These are phyloP conservation scores for Neopestalotiopsis clavispora DNA, from an alignment of 2,329 filamentous ascomycete species.

Conservation along the genomic window DNA sequence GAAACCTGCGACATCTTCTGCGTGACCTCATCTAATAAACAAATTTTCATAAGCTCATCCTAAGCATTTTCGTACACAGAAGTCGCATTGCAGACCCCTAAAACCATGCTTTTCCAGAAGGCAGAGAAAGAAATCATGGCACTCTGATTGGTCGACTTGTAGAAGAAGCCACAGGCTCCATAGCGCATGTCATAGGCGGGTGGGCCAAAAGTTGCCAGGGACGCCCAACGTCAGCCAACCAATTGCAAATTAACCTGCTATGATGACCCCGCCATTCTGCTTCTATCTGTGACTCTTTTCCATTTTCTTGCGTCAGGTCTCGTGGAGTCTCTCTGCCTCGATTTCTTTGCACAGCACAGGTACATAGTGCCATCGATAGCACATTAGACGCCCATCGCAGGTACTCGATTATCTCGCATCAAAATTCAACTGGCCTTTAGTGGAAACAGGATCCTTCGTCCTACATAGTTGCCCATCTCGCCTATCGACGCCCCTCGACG, in stretches of 20 bases:
- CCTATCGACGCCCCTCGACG: constrained; percentile 18
- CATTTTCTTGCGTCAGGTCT: constrained; percentile 6
- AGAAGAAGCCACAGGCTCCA: neutral
- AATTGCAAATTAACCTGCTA: constrained; percentile 13
- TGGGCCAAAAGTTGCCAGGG: neutral
- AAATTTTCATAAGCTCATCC: neutral
- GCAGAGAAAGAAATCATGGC: neutral
- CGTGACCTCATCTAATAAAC: neutral
- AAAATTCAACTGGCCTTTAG: neutral
- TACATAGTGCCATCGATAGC: neutral
- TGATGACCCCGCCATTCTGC: neutral
- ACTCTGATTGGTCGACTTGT: neutral
- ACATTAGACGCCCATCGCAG: neutral
- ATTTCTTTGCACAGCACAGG: neutral
- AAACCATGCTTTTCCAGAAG: neutral
- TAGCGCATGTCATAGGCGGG: neutral
- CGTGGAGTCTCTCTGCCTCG: constrained; percentile 1
- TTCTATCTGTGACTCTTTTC: constrained; percentile 13
- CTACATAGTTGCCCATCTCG: neutral
- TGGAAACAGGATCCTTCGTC: neutral
- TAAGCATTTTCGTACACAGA: neutral
- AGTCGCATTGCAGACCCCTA: neutral
- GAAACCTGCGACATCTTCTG: no score
- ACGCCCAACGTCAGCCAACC: neutral
- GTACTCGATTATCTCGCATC: neutral